Conservation (phyloP, 495 filamentous ascomycete genomes). For the Neurospora sp. region DNA sequence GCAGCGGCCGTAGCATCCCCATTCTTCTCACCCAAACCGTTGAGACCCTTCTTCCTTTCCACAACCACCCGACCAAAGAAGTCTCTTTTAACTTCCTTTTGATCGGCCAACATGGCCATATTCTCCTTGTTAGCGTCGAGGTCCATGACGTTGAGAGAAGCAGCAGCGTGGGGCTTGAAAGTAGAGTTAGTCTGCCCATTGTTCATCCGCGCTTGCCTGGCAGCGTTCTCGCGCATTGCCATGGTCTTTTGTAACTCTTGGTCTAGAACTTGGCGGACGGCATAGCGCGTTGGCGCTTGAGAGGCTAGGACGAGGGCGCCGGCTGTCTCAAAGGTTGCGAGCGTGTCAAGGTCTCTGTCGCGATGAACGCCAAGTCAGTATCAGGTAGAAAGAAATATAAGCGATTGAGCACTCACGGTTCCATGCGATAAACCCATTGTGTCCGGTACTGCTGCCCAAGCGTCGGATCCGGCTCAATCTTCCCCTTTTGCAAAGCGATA, state of each 20-base stretch:
- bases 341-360: constrained; percentile 47
- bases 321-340: constrained; percentile 52
- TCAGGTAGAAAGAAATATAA: not conserved
- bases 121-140: constrained; percentile 33
- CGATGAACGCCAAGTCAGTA: not conserved
- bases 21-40: constrained; percentile 23
- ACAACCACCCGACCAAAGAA: constrained; percentile 77
- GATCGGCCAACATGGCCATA: constrained; percentile 9
- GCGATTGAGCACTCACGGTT: constrained; percentile 54
- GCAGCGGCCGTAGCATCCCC: constrained; percentile 15
- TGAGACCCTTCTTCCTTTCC: constrained; percentile 24
- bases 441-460: constrained; percentile 37
- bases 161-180: not conserved
- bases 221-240: constrained; percentile 46
- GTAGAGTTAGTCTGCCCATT: constrained; percentile 24
- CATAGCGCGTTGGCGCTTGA: constrained; percentile 67
- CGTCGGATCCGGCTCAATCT: constrained; percentile 51
- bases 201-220: constrained; percentile 45
- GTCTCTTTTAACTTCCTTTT: constrained; percentile 57
- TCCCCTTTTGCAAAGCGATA: constrained; percentile 71
- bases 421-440: constrained; percentile 85
- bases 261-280: constrained; percentile 84
- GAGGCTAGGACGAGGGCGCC: constrained; percentile 32
- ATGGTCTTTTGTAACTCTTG: constrained; percentile 71
- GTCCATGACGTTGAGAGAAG: not conserved